Percentiles rank a stretch among this genome's conserved stretches.
Evolutionary conservation across 345 rosid species (phyloP).

Genomic region (Sonneratia alba): DNA sequence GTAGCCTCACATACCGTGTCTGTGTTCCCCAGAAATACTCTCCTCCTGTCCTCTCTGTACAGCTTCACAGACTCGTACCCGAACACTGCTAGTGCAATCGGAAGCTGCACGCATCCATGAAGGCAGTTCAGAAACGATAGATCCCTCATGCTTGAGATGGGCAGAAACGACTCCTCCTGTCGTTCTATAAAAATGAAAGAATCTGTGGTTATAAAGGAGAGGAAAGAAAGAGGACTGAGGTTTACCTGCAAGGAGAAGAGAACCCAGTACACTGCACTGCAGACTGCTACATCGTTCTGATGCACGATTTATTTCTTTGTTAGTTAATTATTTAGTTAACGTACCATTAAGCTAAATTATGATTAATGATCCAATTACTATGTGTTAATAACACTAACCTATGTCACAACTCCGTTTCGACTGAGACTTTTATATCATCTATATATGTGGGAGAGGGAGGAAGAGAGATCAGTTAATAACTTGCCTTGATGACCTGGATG

Average conservation of each 20-base stretch:
- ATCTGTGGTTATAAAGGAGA: too few relatives aligned
- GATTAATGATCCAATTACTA: background rate
- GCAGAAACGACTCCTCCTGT: too few relatives aligned
- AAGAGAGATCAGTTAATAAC: background rate
- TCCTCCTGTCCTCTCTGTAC: constrained; percentile 39
- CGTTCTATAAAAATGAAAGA: too few relatives aligned
- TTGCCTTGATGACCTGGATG: constrained; percentile 60
- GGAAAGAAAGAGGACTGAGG: background rate
- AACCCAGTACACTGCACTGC: constrained; percentile 57
- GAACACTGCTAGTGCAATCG: constrained; percentile 42
- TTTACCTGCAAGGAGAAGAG: constrained; percentile 68
- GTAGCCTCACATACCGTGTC: constrained; percentile 75
- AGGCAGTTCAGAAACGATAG: too few relatives aligned
- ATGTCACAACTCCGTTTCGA: too few relatives aligned
- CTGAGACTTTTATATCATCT: too few relatives aligned
- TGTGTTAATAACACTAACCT: too few relatives aligned
- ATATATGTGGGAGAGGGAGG: background rate
- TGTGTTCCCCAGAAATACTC: constrained; percentile 42
- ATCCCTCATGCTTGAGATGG: too few relatives aligned
- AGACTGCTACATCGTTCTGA: constrained; percentile 58
- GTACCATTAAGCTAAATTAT: too few relatives aligned
- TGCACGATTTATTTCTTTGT: background rate
- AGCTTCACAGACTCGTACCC: constrained; percentile 54
- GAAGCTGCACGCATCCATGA: constrained; percentile 34
- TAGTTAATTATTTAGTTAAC: background rate